Base-by-base conservation (phyloP, 331 rosid species). In the Stylosanthes scabra region DNA sequence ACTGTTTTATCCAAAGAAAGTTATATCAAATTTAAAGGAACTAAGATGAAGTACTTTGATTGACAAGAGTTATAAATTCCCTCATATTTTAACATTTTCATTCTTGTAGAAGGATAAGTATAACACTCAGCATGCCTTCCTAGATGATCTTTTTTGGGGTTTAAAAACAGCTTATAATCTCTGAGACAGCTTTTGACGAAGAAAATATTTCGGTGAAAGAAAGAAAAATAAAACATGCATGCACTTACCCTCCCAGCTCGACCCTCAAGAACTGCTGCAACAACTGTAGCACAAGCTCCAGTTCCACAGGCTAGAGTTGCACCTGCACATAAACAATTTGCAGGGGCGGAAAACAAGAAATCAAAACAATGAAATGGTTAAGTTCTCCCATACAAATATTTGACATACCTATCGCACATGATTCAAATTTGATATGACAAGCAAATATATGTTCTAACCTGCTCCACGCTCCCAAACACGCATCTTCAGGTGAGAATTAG, bases 401-500 rank as follows among this genome's bases (percentile, higher is more conserved):
- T 51, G 69, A 47, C 40, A 59, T 34, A 40, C 66, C 55, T 29
- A 71, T 27, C 29, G 52, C 28, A 37, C 20, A 55, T 71, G 56
- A 55, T 11, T 62, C 52, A 31, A 71, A 46, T 79, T 62, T 28
- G 45, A 49, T 20, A 61, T 29, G 49, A 16, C 9, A 28, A 3
- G 54, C 31, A 72, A 68, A 62, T 44, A 70, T 56, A 57, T 66
- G 74, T 55, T 77, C 88, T 39, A 70, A 94, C 99, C 99, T 83
- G 97, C 97, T n/a, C 99, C 99, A 27, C 93, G 96, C 88, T 88
- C 99, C 99, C 99, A 90, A 73, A 90, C 99, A 72, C 89, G 89
- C 99, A 94, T 94, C 83, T 91, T 94, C 70, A 94, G 81, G 65
- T 91, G 97, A 66, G 89, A 86, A 51, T 76, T 65, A 49, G 97